Percentiles rank a stretch among this genome's conserved stretches.
These are phyloP conservation scores for Thecaphora frezii DNA, from an alignment of 1,284 basidiomycete genomes.

Conservation along the genomic window DNA sequence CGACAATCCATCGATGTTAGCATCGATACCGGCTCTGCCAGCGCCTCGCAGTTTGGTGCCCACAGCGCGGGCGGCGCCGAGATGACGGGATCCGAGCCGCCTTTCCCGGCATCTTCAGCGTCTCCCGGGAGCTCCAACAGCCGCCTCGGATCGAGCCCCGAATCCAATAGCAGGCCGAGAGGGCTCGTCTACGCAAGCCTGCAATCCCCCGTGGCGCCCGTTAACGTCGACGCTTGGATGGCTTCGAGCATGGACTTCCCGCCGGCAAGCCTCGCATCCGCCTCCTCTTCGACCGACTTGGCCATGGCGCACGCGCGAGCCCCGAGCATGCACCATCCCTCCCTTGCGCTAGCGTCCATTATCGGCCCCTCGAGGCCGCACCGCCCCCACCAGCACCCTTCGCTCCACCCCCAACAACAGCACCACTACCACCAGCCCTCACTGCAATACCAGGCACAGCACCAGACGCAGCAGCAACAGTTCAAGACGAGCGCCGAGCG, in stretches of 20 bases:
- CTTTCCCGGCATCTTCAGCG: neutral
- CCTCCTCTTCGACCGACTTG: neutral
- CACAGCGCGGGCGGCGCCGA: neutral
- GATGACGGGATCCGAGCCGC: neutral
- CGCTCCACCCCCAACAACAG: neutral
- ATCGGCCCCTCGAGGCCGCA: neutral
- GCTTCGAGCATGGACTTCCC: neutral
- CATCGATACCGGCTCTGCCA: neutral
- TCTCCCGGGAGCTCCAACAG: constrained; percentile 1
- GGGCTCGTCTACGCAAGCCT: neutral
- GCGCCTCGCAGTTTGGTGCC: neutral
- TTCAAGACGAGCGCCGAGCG: constrained; percentile 38
- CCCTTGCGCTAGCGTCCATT: too few species aligned
- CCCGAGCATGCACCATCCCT: neutral
- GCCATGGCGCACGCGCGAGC: neutral
- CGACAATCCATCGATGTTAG: neutral
- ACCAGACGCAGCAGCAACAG: neutral
- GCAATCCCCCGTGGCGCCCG: neutral
- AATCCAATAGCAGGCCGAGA: neutral
- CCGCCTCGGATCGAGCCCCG: neutral
- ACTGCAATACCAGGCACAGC: neutral
- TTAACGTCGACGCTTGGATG: neutral
- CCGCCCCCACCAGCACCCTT: neutral
- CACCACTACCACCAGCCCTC: neutral
- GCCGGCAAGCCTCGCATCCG: too few species aligned